Base-by-base conservation (phyloP, 1,284 basidiomycete species). In the Entoloma clypeatum region DNA sequence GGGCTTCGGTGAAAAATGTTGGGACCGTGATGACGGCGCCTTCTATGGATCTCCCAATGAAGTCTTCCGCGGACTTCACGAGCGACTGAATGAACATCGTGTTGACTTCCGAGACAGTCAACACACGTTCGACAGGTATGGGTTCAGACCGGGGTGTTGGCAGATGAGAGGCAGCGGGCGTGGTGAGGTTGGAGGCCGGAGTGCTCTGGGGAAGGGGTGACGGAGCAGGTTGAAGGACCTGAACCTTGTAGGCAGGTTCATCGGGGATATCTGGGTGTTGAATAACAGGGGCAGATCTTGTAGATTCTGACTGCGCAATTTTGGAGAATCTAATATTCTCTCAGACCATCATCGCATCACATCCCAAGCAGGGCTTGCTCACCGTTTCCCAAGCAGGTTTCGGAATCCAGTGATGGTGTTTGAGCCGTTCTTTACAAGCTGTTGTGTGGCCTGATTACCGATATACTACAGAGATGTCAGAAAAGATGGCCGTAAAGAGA, bases 341-440 rank as follows among this genome's bases (percentile, higher is more conserved):
- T 19, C 47, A 27, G 42, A 22, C 27, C n/a, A 35, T 21, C 10
- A 39, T 11, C 18, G 6, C 31, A 18, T 18, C 16, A 18, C 6
- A 29, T 31, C 13, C 9, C 16, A 35, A 5, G 36, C 14, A 24
- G 33, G 51, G 18, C 19, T 3, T 9, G 66, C 75, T 23, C 43
- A 92, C 86, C 81, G 92, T 73, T 92, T 92, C 39, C 96, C 95
- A 27, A 99, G 74, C 7, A 98, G 72, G 64, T 97, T 93, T 36
- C 94, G 77, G 74, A 99, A 99, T 7, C 87, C 87, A 37, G 84
- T 85, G 57, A 99, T 94, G 25, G 94, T 96, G 65, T 99, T 99
- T 60, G 85, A 75, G 3, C 88, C 74, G 64, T 99, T 99, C 67
- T 97, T 94, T 21, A 99, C 87, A 35, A 98, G 85, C 61, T 99